A percentile compares a stretch with the other conserved stretches of the same genome.
Evolutionary conservation across 345 rosid genomes (phyloP).

Genomic region (Sisymbrium irio): DNA sequence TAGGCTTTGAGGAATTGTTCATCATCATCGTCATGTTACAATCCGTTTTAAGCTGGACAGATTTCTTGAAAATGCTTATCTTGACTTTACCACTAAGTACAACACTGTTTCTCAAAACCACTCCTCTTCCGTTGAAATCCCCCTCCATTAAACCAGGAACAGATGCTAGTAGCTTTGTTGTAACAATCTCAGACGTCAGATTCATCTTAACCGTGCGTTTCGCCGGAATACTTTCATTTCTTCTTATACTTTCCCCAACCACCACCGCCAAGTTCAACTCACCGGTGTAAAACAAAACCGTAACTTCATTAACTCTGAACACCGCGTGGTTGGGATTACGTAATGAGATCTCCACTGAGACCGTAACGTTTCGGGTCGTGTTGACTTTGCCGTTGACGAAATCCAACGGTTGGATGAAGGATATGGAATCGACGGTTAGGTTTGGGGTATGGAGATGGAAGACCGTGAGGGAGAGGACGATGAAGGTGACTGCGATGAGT

Average conservation of each 20-base stretch:
- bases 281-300: not conserved
- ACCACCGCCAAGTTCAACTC: not conserved
- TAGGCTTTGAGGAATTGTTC: not conserved
- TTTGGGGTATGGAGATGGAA: conserved; percentile 30
- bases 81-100: conserved; percentile 13
- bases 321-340: conserved; percentile 16
- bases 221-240: conserved; percentile 9
- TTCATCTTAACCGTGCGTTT: conserved; percentile 30
- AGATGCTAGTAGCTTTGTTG: conserved; percentile 9
- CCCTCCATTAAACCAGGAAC: conserved; percentile 24
- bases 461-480: conserved; percentile 29
- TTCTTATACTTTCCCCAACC: not conserved
- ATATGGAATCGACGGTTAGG: conserved; percentile 16
- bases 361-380: conserved; percentile 8
- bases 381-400: conserved; percentile 25
- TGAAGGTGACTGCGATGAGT: conserved; percentile 30
- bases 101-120: conserved; percentile 9
- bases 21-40: conserved; percentile 19
- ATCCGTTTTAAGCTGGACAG: conserved; percentile 10
- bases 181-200: conserved; percentile 23
- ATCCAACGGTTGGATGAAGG: conserved; percentile 20
- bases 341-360: conserved; percentile 12
- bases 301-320: not conserved
- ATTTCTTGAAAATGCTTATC: conserved; percentile 27
- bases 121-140: conserved; percentile 4